Evolutionary conservation across 306 rosid species (phyloP).

Genomic region (Medicago arabica): DNA sequence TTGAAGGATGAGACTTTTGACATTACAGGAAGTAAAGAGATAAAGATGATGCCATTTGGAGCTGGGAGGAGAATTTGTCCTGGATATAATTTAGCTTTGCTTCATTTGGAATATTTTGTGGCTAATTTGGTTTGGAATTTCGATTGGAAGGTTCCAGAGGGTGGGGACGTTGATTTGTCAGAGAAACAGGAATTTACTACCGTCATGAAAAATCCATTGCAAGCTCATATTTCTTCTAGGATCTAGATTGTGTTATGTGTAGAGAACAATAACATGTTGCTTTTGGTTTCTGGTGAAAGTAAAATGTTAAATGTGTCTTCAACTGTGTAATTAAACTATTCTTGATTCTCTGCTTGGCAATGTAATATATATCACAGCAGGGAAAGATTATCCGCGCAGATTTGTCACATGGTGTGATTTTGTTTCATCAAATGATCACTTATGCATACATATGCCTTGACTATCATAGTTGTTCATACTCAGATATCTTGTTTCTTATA

Average conservation of each 20-base stretch:
- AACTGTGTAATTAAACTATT: not conserved
- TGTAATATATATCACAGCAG: not conserved
- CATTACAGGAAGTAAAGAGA: conserved; percentile 44
- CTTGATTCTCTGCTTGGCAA: not conserved
- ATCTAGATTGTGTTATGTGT: not conserved
- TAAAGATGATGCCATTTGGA: conserved; percentile 60
- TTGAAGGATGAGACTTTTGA: conserved; percentile 39
- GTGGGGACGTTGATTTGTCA: conserved; percentile 37
- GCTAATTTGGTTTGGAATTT: conserved; percentile 54
- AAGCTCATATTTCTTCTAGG: conserved; percentile 42
- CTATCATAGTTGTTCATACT: not conserved
- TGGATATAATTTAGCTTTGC: conserved; percentile 39
- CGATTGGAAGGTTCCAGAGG: conserved; percentile 44
- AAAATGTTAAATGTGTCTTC: not conserved
- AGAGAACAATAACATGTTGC: not conserved
- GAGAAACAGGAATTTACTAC: conserved; percentile 47
- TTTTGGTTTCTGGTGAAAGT: not conserved
- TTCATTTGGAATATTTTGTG: conserved; percentile 53
- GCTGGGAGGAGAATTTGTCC: conserved; percentile 60
- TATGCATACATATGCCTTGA: conserved; percentile 4
- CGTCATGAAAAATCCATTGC: conserved; percentile 51
- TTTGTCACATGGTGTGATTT: conserved; percentile 77
- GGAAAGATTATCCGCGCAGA: conserved; percentile 10
- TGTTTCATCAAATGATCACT: conserved; percentile 20
- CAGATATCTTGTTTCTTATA: not conserved